Evolutionary conservation across 345 rosid genomes (phyloP).

Genomic region (rapeseed (Brassica napus)): Da-Ae NC_063434.1:9706001-9706500

Average conservation of each 20-base stretch:
- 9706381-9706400: slow-evolving; percentile 6
- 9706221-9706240: background rate
- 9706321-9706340: background rate
- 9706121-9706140: slow-evolving; percentile 25
- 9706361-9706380: background rate
- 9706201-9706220: background rate
- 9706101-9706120: background rate
- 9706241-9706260: background rate
- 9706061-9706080: background rate
- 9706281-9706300: slow-evolving; percentile 2
- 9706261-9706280: background rate
- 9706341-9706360: slow-evolving; percentile 14
- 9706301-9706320: slow-evolving; percentile 13
- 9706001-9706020: slow-evolving; percentile 33
- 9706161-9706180: slow-evolving; percentile 2
- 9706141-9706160: slow-evolving; percentile 23
- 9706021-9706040: slow-evolving; percentile 13
- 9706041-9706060: background rate
- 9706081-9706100: background rate
- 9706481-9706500: background rate
- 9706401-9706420: slow-evolving; percentile 33
- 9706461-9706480: background rate
- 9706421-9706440: slow-evolving; percentile 13
- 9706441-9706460: slow-evolving; percentile 5
- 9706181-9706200: slow-evolving; percentile 28